Percentiles rank a stretch among this genome's conserved stretches.
These are phyloP conservation scores for Stemphylium lycopersici DNA, from an alignment of 2,329 filamentous ascomycete genomes.

Conservation along the genomic window DNA sequence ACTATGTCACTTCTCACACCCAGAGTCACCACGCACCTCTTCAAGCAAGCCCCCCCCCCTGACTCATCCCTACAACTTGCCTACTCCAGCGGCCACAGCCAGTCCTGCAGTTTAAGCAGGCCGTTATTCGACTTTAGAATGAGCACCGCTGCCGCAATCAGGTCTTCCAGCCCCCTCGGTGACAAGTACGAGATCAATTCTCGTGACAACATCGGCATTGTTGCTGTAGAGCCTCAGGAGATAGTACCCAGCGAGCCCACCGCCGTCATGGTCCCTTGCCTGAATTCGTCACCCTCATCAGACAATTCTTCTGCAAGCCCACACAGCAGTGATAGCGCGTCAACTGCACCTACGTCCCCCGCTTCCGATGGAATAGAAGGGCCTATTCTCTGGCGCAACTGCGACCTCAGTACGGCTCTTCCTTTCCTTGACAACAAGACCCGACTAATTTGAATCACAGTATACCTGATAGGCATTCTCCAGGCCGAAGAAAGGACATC, in stretches of 20 bases:
- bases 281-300: constrained; percentile 5
- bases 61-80: background rate
- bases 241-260: background rate
- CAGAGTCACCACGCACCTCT: background rate
- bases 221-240: background rate
- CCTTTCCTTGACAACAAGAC: background rate
- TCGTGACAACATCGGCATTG: background rate
- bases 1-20: background rate
- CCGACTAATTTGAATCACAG: constrained; percentile 10
- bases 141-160: background rate
- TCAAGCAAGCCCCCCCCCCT: background rate
- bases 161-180: constrained; percentile 16
- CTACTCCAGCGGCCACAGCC: background rate
- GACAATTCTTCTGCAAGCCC: constrained; percentile 1
- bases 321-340: background rate
- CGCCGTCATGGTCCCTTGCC: constrained; percentile 13
- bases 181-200: constrained; percentile 1
- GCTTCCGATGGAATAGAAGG: background rate
- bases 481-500: constrained; percentile 13
- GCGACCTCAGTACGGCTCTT: constrained; percentile 19
- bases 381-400: constrained; percentile 22
- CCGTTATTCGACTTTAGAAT: background rate
- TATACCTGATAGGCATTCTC: constrained; percentile 26
- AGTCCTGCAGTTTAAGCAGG: no score
- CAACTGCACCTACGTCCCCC: constrained; percentile 4